phyloP scores from a whole-genome alignment of 768 basidiomycete species.

The Kondoa subrosea region DNA sequence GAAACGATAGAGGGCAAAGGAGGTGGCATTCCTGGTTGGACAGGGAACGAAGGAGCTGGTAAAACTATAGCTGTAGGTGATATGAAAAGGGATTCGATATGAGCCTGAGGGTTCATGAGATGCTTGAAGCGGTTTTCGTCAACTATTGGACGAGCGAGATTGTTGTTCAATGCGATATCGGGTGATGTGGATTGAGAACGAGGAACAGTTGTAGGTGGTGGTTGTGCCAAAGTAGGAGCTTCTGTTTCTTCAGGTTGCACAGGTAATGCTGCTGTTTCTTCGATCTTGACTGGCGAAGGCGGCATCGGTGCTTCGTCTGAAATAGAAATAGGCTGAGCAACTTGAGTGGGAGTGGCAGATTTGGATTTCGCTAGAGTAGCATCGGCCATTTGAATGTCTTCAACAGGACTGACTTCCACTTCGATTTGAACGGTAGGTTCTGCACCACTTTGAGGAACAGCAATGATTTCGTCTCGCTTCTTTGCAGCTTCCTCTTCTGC shows the following conservation, averaged over 20 bases:
- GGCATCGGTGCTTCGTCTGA: neutral
- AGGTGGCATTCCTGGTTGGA: neutral
- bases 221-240: conserved; percentile 1
- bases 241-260: neutral
- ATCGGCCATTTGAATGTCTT: neutral
- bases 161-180: neutral
- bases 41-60: neutral
- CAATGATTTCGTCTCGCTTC: neutral
- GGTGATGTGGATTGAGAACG: neutral
- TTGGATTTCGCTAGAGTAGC: neutral
- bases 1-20: neutral
- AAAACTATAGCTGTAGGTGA: neutral
- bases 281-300: neutral
- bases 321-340: conserved; percentile 2
- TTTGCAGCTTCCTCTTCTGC: neutral
- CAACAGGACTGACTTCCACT: neutral
- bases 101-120: neutral
- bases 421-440: conserved; percentile 1
- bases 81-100: neutral
- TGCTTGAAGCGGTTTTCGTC: conserved; percentile 2
- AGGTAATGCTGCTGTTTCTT: conserved; percentile 4
- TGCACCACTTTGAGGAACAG: neutral
- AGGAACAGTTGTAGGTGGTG: neutral
- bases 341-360: no score
- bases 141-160: neutral